Evolutionary conservation across 2,329 filamentous ascomycete species (phyloP), one percentile per base, ranked within the genome.

Genomic region (Drechmeria coniospora): DNA sequence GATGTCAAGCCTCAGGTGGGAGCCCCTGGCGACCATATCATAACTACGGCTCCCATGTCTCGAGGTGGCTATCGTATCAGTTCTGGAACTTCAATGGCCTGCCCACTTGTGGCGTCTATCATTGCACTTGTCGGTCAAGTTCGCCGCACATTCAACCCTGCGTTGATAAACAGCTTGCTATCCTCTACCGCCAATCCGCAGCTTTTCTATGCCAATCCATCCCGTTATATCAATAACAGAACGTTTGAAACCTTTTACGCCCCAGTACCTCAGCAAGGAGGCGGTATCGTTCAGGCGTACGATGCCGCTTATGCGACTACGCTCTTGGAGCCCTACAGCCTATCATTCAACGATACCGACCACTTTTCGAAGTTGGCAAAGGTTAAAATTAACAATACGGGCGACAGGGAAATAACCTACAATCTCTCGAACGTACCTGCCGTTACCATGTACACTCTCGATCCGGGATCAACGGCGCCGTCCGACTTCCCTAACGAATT

Each of bases 181-280:
- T 57, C 63, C 1, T 46, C 62, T n/a, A 66, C 57, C 3, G 57
- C 64, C 17, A 59, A 57, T 22, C 59, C 63, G 0, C 52, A 57
- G 31, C 35, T 57, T 1, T 67, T 62, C 51, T 62, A 64, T 33
- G 50, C n/a, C n/a, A n/a, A n/a, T n/a, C n/a, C n/a, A n/a, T n/a
- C n/a, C n/a, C n/a, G n/a, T n/a, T n/a, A n/a, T n/a, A n/a, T n/a
- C n/a, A n/a, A n/a, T n/a, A n/a, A n/a, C n/a, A n/a, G n/a, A n/a
- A 58, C 20, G 56, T 49, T 54, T 4, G 49, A 40, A n/a, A 33
- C 47, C 1, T 42, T 54, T 18, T 50, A 67, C 1, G 63, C 66
- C 0, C 67, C 71, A 1, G 64, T 71, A n/a, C 46, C 62, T 4
- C 71, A 77, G 41, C 67, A 74, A 39, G 72, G 72, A 9, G 62